Evolutionary conservation across 2,329 filamentous ascomycete genomes (phyloP), one percentile per base, ranked within the genome.

Genomic region (Tolypocladium paradoxum): DNA sequence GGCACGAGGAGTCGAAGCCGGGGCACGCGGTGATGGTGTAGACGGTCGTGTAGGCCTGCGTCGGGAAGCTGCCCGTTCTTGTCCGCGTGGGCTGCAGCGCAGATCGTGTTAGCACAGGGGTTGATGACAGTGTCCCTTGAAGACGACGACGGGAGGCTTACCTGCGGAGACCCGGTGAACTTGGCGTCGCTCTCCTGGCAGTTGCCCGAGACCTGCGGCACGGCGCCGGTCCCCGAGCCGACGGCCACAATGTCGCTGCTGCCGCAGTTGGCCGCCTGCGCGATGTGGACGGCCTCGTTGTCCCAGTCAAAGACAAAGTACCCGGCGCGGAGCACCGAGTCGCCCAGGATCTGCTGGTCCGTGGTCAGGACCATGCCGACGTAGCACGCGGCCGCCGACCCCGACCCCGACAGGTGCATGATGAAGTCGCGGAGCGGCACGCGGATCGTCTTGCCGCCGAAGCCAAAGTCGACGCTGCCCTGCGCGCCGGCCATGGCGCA

Each of bases 401-500:
- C n/a, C 48, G 66, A 59, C 14, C 69, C 61, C 29, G 45, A 22
- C 40, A 71, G 56, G 56, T 76, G 66, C 52, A 79, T 68, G 58
- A 81, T 73, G 49, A 81, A 76, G 57, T 82, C 76, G 54, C 64
- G 65, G 18, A 75, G 66, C 4, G 73, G 64, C 16, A 78, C 74
- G 9, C 60, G 64, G 31, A 80, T 65, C 6, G 62, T 63, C 56
- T 69, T 72, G 51, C 58, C 53, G 24, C 67, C 68, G 38, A 81
- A 78, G 37, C 66, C 68, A 54, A 82, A 81, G 58, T 76, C 70
- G 50, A 81, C 65, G 12, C 68, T 72, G 14, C 72, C 75, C 2
- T 59, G 55, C 5, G 62, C 40, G 4, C 67, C 50, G 9, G 69
- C 68, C 36, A 70, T 59, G 1, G 59, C 54, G 63, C 78, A 81